phyloP scores from a whole-genome alignment of 352 stramenopile genomes.

The Globisporangium abappressorium region DNA sequence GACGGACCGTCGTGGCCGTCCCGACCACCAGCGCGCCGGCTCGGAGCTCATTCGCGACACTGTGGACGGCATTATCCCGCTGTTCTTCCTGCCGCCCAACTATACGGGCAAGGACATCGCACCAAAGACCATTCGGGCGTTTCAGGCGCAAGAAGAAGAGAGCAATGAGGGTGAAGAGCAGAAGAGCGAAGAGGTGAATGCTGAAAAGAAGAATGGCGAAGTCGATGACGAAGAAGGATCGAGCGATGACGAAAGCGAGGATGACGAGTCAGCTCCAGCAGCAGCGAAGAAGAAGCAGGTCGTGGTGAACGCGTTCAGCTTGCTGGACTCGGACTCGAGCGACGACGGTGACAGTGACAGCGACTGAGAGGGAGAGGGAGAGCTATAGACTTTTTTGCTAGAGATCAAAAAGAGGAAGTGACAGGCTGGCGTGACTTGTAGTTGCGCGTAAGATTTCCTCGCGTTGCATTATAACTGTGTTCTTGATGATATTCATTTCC shows the following conservation, averaged over 20 bases:
- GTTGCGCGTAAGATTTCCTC: neutral
- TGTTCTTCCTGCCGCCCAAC: constrained; percentile 78
- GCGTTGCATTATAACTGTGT: neutral
- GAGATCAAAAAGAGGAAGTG: neutral
- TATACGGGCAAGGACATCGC: constrained; percentile 60
- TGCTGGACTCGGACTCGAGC: constrained; percentile 87
- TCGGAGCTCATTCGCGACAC: constrained; percentile 80
- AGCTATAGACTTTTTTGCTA: neutral
- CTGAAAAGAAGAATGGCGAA: constrained; percentile 21
- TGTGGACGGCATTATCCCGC: constrained; percentile 74
- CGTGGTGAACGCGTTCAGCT: constrained; percentile 76
- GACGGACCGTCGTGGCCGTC: constrained; percentile 71
- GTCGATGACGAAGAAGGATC: constrained; percentile 7
- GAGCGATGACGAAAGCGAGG: constrained; percentile 11
- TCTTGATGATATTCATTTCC: neutral
- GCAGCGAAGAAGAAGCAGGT: constrained; percentile 15
- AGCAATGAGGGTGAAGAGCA: constrained; percentile 5
- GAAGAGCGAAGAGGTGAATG: constrained; percentile 19
- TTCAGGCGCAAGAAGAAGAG: constrained; percentile 25
- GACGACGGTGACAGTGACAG: constrained; percentile 65
- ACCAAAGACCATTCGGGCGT: constrained; percentile 31
- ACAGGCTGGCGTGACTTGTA: neutral
- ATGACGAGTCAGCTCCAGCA: constrained; percentile 3
- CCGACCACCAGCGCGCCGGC: constrained; percentile 78
- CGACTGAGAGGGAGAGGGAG: constrained; percentile 5